phyloP scores from a whole-genome alignment of 2,329 filamentous ascomycete species.

The Lasiodiplodia theobromae region DNA sequence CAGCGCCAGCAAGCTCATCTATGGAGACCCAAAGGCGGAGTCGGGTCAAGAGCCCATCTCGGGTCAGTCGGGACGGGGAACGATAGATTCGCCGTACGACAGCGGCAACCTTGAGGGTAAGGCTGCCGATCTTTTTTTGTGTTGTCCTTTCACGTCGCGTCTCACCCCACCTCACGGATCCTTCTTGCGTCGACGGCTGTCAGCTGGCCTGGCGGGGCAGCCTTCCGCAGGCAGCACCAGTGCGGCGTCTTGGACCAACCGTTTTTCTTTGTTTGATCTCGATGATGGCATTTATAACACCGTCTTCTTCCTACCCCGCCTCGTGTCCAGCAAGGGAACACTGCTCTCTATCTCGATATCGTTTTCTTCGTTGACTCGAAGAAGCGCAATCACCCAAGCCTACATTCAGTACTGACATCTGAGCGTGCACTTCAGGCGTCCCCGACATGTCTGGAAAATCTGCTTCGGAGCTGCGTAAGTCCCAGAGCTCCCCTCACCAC shows the following conservation, averaged over 20 bases:
- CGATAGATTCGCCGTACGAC: slow-evolving; percentile 76
- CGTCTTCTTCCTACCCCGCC: too few species aligned
- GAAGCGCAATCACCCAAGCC: not conserved
- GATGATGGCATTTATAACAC: not conserved
- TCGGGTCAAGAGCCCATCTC: slow-evolving; percentile 72
- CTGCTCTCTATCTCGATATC: not conserved
- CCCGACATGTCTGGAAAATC: slow-evolving; percentile 24
- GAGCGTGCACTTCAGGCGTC: slow-evolving; percentile 1
- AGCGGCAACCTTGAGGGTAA: slow-evolving; percentile 74
- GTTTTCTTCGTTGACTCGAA: not conserved
- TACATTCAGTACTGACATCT: not conserved
- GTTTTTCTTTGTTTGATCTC: not conserved
- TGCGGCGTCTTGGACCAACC: not conserved
- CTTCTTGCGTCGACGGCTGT: slow-evolving; percentile 19
- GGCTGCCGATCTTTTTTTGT: slow-evolving; percentile 31
- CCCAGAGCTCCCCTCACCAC: not conserved
- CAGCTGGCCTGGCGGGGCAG: not conserved
- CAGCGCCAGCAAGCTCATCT: slow-evolving; percentile 47
- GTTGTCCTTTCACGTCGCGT: not conserved
- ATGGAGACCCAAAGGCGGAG: slow-evolving; percentile 42
- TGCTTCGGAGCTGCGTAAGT: slow-evolving; percentile 5
- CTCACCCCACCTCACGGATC: not conserved
- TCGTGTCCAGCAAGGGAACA: too few species aligned
- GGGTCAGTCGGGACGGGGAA: slow-evolving; percentile 72
- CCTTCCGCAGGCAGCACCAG: not conserved